Percentiles rank a stretch among this genome's conserved stretches.
These are phyloP conservation scores for Haematococcus sp. DNA, from an alignment of 139 green algal genomes.

Conservation along the genomic window DNA sequence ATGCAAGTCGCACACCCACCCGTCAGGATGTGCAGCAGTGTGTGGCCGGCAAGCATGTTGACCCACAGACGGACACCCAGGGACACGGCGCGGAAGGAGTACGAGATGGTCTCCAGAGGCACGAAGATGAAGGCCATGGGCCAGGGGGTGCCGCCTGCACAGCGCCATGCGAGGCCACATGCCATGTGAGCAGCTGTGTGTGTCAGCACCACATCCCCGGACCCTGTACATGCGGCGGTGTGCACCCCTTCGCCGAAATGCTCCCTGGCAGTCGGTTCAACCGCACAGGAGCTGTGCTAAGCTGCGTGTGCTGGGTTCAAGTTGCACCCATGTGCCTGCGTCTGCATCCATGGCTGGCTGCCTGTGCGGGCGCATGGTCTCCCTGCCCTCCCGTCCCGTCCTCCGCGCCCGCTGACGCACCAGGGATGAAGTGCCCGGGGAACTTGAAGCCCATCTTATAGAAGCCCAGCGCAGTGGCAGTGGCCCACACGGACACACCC, in stretches of 20 bases:
- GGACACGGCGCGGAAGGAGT: constrained; percentile 47
- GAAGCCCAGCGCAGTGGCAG: constrained; percentile 39
- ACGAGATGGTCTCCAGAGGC: constrained; percentile 51
- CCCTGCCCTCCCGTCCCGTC: no score
- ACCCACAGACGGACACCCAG: constrained; percentile 52
- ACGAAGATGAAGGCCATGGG: constrained; percentile 58
- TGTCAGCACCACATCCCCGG: background rate
- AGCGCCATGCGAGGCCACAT: background rate
- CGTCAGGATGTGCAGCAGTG: constrained; percentile 53
- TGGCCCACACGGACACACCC: constrained; percentile 46
- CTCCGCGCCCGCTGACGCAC: constrained; percentile 2
- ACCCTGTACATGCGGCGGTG: background rate
- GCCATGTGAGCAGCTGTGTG: no score
- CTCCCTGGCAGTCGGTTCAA: no score
- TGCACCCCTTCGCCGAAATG: background rate
- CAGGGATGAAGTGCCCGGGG: constrained; percentile 52
- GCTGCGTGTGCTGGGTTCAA: no score
- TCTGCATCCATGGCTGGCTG: no score
- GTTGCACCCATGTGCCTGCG: no score
- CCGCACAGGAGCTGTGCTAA: no score
- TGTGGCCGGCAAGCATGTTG: constrained; percentile 55
- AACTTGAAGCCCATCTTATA: constrained; percentile 50
- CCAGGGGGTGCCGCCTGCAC: constrained; percentile 44
- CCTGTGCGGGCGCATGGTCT: no score
- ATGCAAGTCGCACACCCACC: constrained; percentile 16